Base-by-base conservation (phyloP, 2,329 filamentous ascomycete species). In the Cercospora brassicicola region DNA sequence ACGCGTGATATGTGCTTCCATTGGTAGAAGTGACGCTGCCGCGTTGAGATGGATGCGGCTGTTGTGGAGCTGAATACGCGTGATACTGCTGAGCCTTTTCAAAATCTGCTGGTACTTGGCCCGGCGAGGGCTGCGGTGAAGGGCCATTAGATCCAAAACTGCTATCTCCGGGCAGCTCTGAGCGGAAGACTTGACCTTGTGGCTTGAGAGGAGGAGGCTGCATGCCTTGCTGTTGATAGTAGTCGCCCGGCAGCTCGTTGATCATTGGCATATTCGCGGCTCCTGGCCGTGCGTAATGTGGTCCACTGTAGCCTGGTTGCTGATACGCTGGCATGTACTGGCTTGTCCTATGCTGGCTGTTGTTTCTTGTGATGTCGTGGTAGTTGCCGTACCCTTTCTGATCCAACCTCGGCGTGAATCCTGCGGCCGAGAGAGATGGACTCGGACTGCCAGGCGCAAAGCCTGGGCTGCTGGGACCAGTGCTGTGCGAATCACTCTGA, bases 201-300 rank as follows among this genome's bases (percentile, higher is more conserved):
- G 72, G 59, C 48, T 71, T 73, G n/a, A 75, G 65, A 2, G 72
- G 72, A 7, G 71, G 67, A 18, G 71, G 72, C 13, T 70, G 70
- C 3, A 74, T 67, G 33, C 62, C 57, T 39, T 78, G 77, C 2
- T 78, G 72, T 11, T 73, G 62, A 33, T 63, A 55, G 69, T 79
- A 79, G 42, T 81, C 80, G 64, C 81, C 81, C 9, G 79, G 80
- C 1, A 83, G 72, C 65, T 83, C 81, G 57, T 70, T 70, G 57
- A 82, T 78, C 76, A 79, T 31, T 68, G 75, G 67, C 73, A 72
- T 68, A 23, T 69, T 75, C 48, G 70, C 73, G 9, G 74, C 26
- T 69, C 76, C 66, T 59, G 75, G 42, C 62, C 68, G 66, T 9
- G 65, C 59, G 8, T 72, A 59, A 15, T 75, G 69, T 36, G 75